Conservation (phyloP, 2,329 filamentous ascomycete genomes). For the Diaporthe caulivora region DNA sequence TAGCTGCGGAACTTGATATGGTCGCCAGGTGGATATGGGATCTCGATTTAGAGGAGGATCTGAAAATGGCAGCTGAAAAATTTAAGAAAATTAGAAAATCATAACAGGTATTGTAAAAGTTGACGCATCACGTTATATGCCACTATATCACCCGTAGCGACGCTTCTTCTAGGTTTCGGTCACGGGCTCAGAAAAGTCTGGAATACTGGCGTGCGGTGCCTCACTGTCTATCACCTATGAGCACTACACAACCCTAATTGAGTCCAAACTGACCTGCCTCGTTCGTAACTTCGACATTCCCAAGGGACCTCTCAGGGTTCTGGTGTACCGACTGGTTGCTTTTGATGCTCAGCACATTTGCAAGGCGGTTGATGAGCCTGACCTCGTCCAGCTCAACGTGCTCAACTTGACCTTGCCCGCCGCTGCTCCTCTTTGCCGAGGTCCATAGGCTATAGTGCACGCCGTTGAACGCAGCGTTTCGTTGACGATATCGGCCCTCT, state of each 20-base stretch:
- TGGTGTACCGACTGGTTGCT: no score
- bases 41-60: constrained; percentile 10
- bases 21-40: constrained; percentile 21
- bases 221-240: background rate
- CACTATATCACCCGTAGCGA: background rate
- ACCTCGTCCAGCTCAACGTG: no score
- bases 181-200: background rate
- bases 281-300: no score
- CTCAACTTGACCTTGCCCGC: no score
- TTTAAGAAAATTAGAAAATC: background rate
- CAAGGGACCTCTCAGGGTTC: no score
- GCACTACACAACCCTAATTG: no score
- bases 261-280: no score
- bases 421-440: no score
- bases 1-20: background rate
- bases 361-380: no score
- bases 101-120: background rate
- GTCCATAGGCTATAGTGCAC: no score
- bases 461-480: background rate
- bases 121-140: background rate
- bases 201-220: background rate
- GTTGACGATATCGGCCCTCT: constrained; percentile 10
- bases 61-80: constrained; percentile 9
- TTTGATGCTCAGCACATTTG: no score
- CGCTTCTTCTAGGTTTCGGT: background rate